A percentile compares a stretch with the other conserved stretches of the same genome.
Evolutionary conservation across 345 rosid species (phyloP).

Genomic region (Eucalyptus tenuipes): DNA sequence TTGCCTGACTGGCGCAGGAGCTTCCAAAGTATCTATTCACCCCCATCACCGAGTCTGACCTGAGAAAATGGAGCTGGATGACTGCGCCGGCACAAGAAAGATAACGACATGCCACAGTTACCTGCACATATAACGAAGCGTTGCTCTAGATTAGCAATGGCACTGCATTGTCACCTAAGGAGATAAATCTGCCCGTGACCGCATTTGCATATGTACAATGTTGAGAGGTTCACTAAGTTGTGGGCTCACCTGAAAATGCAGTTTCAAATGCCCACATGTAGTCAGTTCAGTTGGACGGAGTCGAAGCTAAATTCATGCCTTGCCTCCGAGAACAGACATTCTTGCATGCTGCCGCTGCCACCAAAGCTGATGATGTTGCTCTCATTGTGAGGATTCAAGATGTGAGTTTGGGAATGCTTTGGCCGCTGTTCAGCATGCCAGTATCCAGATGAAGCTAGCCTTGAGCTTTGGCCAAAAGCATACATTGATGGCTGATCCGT

Average conservation of each 20-base stretch:
- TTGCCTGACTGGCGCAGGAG: background rate
- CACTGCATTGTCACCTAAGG: background rate
- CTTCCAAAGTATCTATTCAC: background rate
- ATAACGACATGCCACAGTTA: background rate
- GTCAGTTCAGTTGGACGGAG: background rate
- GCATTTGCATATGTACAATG: background rate
- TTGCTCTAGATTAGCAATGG: background rate
- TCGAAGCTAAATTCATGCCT: background rate
- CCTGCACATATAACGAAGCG: background rate
- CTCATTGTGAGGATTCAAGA: background rate
- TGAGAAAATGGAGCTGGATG: background rate
- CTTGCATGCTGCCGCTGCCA: background rate
- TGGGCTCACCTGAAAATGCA: background rate
- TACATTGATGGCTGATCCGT: background rate
- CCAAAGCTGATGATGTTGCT: background rate
- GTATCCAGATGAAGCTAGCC: background rate
- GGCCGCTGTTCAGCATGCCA: slow-evolving; percentile 4
- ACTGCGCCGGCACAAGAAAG: background rate
- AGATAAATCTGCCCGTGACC: background rate
- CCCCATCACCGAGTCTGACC: background rate
- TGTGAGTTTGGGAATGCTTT: background rate
- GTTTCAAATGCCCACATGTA: background rate
- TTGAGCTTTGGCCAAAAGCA: background rate
- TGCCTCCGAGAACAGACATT: background rate
- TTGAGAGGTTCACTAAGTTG: background rate